phyloP scores from a whole-genome alignment of 306 rosid species.

The Spatholobus suberectus region DNA sequence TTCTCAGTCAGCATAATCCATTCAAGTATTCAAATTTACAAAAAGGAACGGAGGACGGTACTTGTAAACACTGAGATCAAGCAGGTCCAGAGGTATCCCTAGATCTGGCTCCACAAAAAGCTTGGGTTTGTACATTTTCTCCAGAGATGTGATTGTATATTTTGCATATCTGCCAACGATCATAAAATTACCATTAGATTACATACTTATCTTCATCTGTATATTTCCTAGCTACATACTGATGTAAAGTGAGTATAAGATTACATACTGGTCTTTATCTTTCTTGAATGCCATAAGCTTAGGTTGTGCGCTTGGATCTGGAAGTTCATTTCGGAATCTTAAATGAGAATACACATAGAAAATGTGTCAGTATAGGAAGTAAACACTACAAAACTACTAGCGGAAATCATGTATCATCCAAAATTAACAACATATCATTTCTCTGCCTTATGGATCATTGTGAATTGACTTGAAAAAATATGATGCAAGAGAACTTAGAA shows the following conservation, averaged over 20 bases:
- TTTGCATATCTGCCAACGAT: slow-evolving; percentile 74
- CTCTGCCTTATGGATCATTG: slow-evolving; percentile 8
- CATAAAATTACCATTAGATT: slow-evolving; percentile 43
- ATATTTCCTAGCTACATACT: neutral
- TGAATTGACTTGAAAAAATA: slow-evolving; percentile 1
- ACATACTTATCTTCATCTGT: slow-evolving; percentile 79
- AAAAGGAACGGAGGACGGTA: slow-evolving; percentile 51
- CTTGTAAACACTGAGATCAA: slow-evolving; percentile 99
- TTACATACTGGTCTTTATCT: slow-evolving; percentile 89
- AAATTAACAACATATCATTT: slow-evolving; percentile 16
- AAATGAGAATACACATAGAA: slow-evolving; percentile 37
- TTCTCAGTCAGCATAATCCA: slow-evolving; percentile 32
- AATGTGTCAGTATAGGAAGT: slow-evolving; percentile 44
- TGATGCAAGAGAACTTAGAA: neutral
- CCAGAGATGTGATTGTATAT: slow-evolving; percentile 89
- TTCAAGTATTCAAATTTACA: slow-evolving; percentile 32
- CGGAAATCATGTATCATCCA: slow-evolving; percentile 8
- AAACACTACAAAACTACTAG: slow-evolving; percentile 4
- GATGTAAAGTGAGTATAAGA: slow-evolving; percentile 32
- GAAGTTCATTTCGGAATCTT: slow-evolving; percentile 98
- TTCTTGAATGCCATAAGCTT: slow-evolving; percentile 90
- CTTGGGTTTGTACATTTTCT: slow-evolving; percentile 93
- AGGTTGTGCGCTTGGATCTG: slow-evolving; percentile 98
- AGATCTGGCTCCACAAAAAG: slow-evolving; percentile 98
- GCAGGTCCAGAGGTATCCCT: slow-evolving; percentile 98